Percentiles rank a stretch among this genome's conserved stretches.
Evolutionary conservation across 2,329 filamentous ascomycete genomes (phyloP).

Genomic region (Mycosphaerella sp.): DNA sequence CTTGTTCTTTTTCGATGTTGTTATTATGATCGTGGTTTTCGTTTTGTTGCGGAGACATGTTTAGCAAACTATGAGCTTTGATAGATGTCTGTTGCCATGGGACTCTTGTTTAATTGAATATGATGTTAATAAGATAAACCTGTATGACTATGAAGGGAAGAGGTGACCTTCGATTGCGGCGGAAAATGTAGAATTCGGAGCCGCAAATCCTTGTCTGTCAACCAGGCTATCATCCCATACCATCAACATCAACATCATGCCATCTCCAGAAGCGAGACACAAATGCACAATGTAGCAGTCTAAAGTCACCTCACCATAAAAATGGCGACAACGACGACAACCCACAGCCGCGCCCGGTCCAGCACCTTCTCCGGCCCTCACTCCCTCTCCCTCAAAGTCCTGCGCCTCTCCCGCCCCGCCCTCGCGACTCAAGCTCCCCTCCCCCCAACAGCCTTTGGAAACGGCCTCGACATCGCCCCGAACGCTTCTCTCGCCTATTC

Average conservation of each 20-base stretch:
- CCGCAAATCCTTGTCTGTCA: not conserved
- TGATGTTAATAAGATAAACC: not conserved
- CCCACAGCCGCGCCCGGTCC: slow-evolving; percentile 36
- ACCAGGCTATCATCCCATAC: not conserved
- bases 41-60: not conserved
- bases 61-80: too few relatives aligned
- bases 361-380: slow-evolving; percentile 53
- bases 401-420: slow-evolving; percentile 77
- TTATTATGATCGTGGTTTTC: not conserved
- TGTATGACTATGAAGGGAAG: not conserved
- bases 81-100: too few relatives aligned
- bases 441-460: slow-evolving; percentile 44
- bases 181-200: not conserved
- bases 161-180: not conserved
- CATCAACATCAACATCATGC: not conserved
- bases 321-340: not conserved
- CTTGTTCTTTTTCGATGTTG: not conserved
- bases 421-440: slow-evolving; percentile 64
- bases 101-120: not conserved
- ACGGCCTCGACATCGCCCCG: slow-evolving; percentile 45
- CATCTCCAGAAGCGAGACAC: not conserved
- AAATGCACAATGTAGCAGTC: not conserved
- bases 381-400: slow-evolving; percentile 71
- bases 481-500: slow-evolving; percentile 72
- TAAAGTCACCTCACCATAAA: not conserved